Conservation (phyloP, 176 grass and related monocot species). For the Carex pumila region DNA sequence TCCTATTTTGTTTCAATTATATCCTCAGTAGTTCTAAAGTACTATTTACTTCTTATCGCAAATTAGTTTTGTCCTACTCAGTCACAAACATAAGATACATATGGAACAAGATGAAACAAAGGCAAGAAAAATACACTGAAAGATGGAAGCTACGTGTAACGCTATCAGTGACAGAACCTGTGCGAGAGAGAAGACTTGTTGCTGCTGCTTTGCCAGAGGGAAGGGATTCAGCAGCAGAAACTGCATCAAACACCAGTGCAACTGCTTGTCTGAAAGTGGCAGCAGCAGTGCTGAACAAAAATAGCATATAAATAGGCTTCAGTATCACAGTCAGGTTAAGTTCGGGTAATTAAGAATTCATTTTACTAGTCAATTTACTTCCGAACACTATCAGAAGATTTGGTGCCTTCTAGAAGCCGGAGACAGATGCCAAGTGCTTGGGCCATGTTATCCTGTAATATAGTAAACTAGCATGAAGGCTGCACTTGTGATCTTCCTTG, state of each 20-base stretch:
- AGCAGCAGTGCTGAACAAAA: constrained; percentile 83
- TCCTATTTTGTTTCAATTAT: background rate
- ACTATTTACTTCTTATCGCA: constrained; percentile 6
- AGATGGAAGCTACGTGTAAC: constrained; percentile 70
- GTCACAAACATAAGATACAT: constrained; percentile 13
- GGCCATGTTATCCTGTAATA: constrained; percentile 80
- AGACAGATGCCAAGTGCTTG: constrained; percentile 95
- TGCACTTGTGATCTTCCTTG: background rate
- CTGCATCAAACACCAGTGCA: constrained; percentile 86
- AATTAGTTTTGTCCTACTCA: constrained; percentile 20
- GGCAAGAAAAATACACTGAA: constrained; percentile 45
- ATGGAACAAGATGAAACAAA: background rate
- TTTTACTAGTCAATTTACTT: constrained; percentile 48
- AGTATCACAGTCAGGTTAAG: background rate
- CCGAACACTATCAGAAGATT: constrained; percentile 90
- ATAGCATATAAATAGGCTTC: constrained; percentile 28
- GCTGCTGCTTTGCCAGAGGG: constrained; percentile 72
- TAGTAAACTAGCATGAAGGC: constrained; percentile 22
- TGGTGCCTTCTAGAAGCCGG: constrained; percentile 70
- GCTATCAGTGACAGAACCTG: constrained; percentile 61
- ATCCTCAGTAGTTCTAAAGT: background rate
- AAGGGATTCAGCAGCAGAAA: constrained; percentile 71
- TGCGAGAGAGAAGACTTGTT: constrained; percentile 42
- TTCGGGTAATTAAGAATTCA: constrained; percentile 15
- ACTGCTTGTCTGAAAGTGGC: constrained; percentile 99